A percentile compares a stretch with the other conserved stretches of the same genome.
These are phyloP conservation scores for Suillus ampliporus DNA, from an alignment of 768 basidiomycete species.

Conservation along the genomic window DNA sequence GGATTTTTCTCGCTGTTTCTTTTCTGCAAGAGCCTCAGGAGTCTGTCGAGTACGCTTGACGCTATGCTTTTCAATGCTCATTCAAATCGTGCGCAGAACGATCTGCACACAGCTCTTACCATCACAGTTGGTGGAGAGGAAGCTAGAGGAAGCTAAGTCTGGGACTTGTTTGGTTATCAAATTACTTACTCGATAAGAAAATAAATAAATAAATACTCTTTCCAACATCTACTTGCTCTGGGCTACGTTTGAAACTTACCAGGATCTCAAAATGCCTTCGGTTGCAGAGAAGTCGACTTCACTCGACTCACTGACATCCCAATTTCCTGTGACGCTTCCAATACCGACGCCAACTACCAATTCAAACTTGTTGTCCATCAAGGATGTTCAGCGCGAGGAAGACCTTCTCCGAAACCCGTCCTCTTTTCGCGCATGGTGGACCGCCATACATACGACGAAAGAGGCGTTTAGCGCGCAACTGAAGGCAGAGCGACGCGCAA, in stretches of 20 bases:
- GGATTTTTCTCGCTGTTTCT: constrained; percentile 69
- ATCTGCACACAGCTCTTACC: constrained; percentile 25
- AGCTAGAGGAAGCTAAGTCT: background rate
- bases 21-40: constrained; percentile 66
- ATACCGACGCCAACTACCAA: constrained; percentile 82
- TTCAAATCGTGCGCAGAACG: constrained; percentile 10
- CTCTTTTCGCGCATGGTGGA: constrained; percentile 94
- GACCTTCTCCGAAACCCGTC: constrained; percentile 90
- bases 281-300: constrained; percentile 53
- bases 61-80: constrained; percentile 56
- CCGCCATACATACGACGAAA: constrained; percentile 76
- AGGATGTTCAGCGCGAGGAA: constrained; percentile 89
- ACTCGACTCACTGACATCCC: constrained; percentile 55
- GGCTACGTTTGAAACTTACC: background rate
- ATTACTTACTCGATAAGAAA: background rate
- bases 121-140: constrained; percentile 15
- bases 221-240: background rate
- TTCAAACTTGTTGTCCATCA: constrained; percentile 71
- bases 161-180: background rate
- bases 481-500: constrained; percentile 56
- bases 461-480: constrained; percentile 64
- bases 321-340: constrained; percentile 87
- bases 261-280: constrained; percentile 55
- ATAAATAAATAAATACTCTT: constrained; percentile 2
- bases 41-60: constrained; percentile 67